Evolutionary conservation across 208 protist genomes (phyloP), one percentile per base, ranked within the genome.

Genomic region (Crithidia bombi): DNA sequence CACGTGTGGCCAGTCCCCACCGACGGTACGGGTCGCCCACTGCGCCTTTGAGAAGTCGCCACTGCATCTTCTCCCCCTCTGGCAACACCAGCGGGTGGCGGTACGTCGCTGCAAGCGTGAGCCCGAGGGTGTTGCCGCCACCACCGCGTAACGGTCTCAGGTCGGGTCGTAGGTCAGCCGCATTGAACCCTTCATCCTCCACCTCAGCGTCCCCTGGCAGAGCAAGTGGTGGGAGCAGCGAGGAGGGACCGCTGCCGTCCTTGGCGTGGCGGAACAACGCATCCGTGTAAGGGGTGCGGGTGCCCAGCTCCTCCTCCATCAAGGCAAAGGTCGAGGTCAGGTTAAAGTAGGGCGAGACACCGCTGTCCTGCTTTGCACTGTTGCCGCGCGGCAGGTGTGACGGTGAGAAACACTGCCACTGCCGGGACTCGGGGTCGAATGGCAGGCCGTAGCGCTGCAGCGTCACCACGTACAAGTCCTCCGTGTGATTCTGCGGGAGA

Each of bases 401-500:
- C 5, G 82, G 75, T 54, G 80, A 79, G 65, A 96, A 96, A 63
- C 84, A 79, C 43, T 83, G 73, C 89, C 91, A 96, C 67, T 92
- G 87, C 28, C 73, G 73, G n/a, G 72, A 72, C 75, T 96, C 89
- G 4, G 91, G 80, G 54, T 96, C 83, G 43, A 93, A 93, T 0
- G 78, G 58, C 55, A 96, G 84, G 21, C 91, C 91, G 50, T 88
- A 85, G 2, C 84, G 83, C 65, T 91, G 82, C 64, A 96, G 69
- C 33, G 89, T 90, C 23, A 92, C 81, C 52, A 93, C 79, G 73
- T 94, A 96, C 9, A 96, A 63, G 47, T 94, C 88, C 43, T 87
- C 73, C 10, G 91, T 94, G 76, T 96, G 85, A 71, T 96, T 96
- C 41, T 94, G 78, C 51, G 91, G 91, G 35, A 96, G 78, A 32